Conservation (phyloP, 1,284 basidiomycete genomes). For the Malassezia obtusa region DNA sequence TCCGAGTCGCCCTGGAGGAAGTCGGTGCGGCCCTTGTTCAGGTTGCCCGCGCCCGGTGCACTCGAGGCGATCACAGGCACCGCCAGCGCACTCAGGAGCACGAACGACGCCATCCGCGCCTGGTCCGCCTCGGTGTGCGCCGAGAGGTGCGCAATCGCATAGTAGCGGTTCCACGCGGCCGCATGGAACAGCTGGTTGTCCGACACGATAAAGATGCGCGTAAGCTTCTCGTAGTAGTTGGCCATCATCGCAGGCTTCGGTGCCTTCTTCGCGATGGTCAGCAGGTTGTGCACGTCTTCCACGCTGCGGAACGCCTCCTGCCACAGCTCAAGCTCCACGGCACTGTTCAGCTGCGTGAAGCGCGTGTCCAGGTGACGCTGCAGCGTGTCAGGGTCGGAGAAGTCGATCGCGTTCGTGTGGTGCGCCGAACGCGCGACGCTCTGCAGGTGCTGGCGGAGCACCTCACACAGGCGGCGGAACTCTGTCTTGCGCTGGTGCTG, state of each 20-base stretch:
- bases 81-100: constrained; percentile 82
- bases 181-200: constrained; percentile 87
- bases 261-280: constrained; percentile 78
- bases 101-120: constrained; percentile 74
- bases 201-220: constrained; percentile 81
- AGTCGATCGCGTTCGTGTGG: constrained; percentile 94
- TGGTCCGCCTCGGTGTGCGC: constrained; percentile 60
- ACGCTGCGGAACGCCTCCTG: constrained; percentile 98
- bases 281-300: constrained; percentile 92
- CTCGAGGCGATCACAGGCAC: constrained; percentile 70
- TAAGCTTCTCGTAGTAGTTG: constrained; percentile 96
- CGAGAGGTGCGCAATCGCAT: constrained; percentile 39
- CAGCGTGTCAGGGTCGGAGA: constrained; percentile 88
- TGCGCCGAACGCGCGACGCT: constrained; percentile 93
- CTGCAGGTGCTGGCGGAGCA: constrained; percentile 82
- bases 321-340: constrained; percentile 97
- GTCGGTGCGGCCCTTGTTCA: constrained; percentile 50
- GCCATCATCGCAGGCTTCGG: constrained; percentile 94
- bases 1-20: constrained; percentile 57
- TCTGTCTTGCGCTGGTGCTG: constrained; percentile 91
- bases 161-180: constrained; percentile 84
- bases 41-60: constrained; percentile 54
- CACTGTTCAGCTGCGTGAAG: constrained; percentile 94
- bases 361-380: constrained; percentile 96
- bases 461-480: constrained; percentile 93